Conservation (phyloP, 495 filamentous ascomycete species). For the Pseudotulostoma volvatum region DNA sequence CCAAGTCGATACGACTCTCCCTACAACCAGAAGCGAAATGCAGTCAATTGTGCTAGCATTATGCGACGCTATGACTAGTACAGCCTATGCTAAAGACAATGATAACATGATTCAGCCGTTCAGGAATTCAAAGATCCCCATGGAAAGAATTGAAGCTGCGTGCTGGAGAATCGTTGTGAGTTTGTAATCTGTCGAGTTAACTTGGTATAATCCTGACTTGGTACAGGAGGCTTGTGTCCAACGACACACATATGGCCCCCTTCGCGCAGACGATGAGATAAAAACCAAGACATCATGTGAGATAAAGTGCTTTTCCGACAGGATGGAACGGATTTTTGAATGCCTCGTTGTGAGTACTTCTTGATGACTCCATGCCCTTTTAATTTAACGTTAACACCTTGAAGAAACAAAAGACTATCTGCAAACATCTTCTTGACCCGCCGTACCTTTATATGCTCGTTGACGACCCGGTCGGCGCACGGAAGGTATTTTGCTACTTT, state of each 20-base stretch:
- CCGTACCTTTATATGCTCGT: slow-evolving; percentile 14
- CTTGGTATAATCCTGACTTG: too few relatives aligned
- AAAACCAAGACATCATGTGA: slow-evolving; percentile 1
- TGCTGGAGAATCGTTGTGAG: slow-evolving; percentile 16
- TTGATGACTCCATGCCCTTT: too few relatives aligned
- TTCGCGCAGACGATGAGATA: slow-evolving; percentile 2
- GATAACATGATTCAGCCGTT: slow-evolving; percentile 18
- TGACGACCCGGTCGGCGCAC: slow-evolving; percentile 16
- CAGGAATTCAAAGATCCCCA: slow-evolving; percentile 5
- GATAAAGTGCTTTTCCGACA: slow-evolving; percentile 1
- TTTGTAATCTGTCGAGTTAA: too few relatives aligned
- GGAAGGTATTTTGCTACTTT: too few relatives aligned
- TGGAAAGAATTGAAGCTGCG: slow-evolving; percentile 6
- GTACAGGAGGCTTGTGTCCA: too few relatives aligned
- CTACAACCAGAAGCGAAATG: too few relatives aligned
- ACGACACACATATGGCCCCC: slow-evolving; percentile 4
- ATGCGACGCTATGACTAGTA: slow-evolving; percentile 8
- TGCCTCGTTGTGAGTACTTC: too few relatives aligned
- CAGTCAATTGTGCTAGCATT: too few relatives aligned
- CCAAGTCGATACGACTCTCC: too few relatives aligned
- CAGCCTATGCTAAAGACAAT: slow-evolving; percentile 15
- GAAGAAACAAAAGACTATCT: slow-evolving; percentile 20
- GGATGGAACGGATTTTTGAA: too few relatives aligned
- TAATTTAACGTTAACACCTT: neutral
- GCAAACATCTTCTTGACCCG: slow-evolving; percentile 23